A percentile compares a stretch with the other conserved stretches of the same genome.
phyloP scores from a whole-genome alignment of 2,329 filamentous ascomycete genomes.

The Fonsecaea multimorphosa region DNA sequence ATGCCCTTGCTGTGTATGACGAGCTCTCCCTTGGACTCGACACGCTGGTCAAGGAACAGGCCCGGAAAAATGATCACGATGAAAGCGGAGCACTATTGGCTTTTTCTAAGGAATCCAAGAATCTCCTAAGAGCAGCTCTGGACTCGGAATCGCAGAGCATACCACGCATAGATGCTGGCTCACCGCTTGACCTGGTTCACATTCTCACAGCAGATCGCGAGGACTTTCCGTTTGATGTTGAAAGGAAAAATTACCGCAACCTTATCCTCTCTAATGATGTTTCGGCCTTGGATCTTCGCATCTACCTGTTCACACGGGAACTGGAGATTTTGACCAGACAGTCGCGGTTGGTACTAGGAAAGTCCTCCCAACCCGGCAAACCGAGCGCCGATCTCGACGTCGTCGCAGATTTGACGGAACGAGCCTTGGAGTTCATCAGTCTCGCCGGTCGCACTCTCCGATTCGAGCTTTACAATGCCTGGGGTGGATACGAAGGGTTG shows the following conservation, averaged over 20 bases:
- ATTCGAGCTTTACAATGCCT: slow-evolving; percentile 70
- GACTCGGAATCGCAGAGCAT: slow-evolving; percentile 31
- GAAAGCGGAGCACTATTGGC: slow-evolving; percentile 74
- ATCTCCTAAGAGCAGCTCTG: slow-evolving; percentile 61
- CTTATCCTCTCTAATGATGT: slow-evolving; percentile 94
- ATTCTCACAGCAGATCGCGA: slow-evolving; percentile 34
- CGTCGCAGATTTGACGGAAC: slow-evolving; percentile 83
- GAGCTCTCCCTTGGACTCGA: slow-evolving; percentile 90
- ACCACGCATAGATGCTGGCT: slow-evolving; percentile 40
- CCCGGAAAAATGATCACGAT: slow-evolving; percentile 64
- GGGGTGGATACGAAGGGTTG: slow-evolving; percentile 55
- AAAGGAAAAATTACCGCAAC: slow-evolving; percentile 82
- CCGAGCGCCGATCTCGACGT: slow-evolving; percentile 48
- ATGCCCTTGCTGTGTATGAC: slow-evolving; percentile 92
- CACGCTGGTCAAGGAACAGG: slow-evolving; percentile 76
- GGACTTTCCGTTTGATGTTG: slow-evolving; percentile 54
- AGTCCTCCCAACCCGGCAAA: slow-evolving; percentile 10
- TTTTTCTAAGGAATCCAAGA: slow-evolving; percentile 75
- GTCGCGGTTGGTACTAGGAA: slow-evolving; percentile 17
- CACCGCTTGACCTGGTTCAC: slow-evolving; percentile 24
- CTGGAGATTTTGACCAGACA: slow-evolving; percentile 68
- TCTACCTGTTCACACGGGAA: slow-evolving; percentile 91
- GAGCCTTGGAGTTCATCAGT: slow-evolving; percentile 83
- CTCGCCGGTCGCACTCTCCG: slow-evolving; percentile 79
- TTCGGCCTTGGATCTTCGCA: slow-evolving; percentile 92